A percentile compares a stretch with the other conserved stretches of the same genome.
These are phyloP conservation scores for Hsuehochloa calcarea DNA, from an alignment of 176 grass and related monocot genomes.

Conservation along the genomic window DNA sequence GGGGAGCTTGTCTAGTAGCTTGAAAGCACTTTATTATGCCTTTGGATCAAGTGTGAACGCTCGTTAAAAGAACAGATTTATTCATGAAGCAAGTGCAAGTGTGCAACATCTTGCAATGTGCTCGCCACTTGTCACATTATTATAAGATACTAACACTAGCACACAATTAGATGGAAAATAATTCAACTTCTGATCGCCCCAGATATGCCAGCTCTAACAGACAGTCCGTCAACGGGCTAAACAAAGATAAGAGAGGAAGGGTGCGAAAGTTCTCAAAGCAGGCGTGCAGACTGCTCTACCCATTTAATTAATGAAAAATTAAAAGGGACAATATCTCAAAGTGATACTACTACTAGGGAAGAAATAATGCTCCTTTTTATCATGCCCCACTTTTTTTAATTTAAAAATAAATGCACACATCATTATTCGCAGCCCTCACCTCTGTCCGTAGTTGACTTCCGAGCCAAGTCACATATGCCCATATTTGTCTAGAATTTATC, in stretches of 20 bases:
- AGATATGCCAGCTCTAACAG: slow-evolving; percentile 32
- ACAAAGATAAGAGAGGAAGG: neutral
- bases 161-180: slow-evolving; percentile 4
- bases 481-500: neutral
- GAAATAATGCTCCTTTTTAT: slow-evolving; percentile 34
- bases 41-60: too few species aligned
- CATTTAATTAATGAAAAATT: neutral
- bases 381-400: neutral
- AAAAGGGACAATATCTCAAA: slow-evolving; percentile 16
- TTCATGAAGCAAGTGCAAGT: neutral
- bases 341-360: neutral
- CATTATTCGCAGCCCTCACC: slow-evolving; percentile 23
- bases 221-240: slow-evolving; percentile 46
- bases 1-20: too few species aligned
- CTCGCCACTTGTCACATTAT: neutral
- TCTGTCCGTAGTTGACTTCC: slow-evolving; percentile 47
- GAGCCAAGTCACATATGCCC: slow-evolving; percentile 27
- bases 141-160: neutral
- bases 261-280: slow-evolving; percentile 17
- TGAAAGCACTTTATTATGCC: too few species aligned
- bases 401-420: neutral
- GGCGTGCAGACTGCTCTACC: slow-evolving; percentile 1
- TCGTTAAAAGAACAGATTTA: neutral
- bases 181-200: slow-evolving; percentile 17
- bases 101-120: neutral